A percentile compares a stretch with the other conserved stretches of the same genome.
Evolutionary conservation across 306 rosid species (phyloP).

Genomic region (Vigna nakashimae): DNA sequence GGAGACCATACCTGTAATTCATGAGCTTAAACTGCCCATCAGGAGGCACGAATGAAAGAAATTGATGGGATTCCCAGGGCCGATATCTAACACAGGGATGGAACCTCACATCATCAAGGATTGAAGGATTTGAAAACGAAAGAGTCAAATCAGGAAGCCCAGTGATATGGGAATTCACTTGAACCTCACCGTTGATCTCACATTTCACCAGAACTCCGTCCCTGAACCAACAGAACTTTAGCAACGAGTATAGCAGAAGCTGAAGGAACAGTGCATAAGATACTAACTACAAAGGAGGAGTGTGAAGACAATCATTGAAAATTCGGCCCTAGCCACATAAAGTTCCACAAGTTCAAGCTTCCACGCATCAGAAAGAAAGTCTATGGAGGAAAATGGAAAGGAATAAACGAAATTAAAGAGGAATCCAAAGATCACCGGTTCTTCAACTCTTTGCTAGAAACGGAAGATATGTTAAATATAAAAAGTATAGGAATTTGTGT

Average conservation of each 20-base stretch:
- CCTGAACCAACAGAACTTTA: constrained; percentile 57
- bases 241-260: constrained; percentile 30
- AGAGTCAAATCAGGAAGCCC: constrained; percentile 94
- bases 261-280: constrained; percentile 29
- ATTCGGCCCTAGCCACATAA: constrained; percentile 35
- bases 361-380: constrained; percentile 7
- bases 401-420: not conserved
- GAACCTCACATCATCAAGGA: constrained; percentile 90
- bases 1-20: constrained; percentile 78
- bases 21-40: constrained; percentile 94
- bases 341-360: constrained; percentile 34
- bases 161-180: constrained; percentile 89
- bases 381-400: not conserved
- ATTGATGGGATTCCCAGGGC: constrained; percentile 89
- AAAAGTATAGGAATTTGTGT: not conserved
- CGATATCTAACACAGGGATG: constrained; percentile 90
- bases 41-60: constrained; percentile 96
- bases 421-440: constrained; percentile 7
- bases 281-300: constrained; percentile 23
- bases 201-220: constrained; percentile 88
- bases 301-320: constrained; percentile 23
- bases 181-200: constrained; percentile 89
- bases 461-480: constrained; percentile 1
- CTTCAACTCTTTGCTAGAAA: constrained; percentile 10
- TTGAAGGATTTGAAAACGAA: constrained; percentile 85